These are phyloP conservation scores for Naganishia kalamii DNA, from an alignment of 768 basidiomycete genomes.

Conservation along the genomic window DNA sequence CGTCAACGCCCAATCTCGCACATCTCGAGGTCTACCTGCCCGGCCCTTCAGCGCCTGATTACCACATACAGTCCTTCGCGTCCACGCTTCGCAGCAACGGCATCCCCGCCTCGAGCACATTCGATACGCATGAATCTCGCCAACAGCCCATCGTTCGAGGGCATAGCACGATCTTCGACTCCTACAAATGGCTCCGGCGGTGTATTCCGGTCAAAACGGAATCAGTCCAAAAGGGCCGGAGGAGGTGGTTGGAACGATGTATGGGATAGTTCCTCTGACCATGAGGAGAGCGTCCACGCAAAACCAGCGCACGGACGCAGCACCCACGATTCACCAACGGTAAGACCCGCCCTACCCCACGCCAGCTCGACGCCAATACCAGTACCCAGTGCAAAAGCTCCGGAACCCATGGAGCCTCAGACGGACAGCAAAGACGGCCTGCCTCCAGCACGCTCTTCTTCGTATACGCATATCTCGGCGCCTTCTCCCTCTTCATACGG, in stretches of 20 bases:
- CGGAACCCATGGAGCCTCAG: no score
- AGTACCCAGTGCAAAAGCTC: not conserved
- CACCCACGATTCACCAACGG: constrained; percentile 1
- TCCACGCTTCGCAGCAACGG: not conserved
- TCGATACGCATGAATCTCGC: not conserved
- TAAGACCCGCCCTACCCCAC: constrained; percentile 13
- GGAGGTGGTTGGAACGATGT: constrained; percentile 39
- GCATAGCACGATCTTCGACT: not conserved
- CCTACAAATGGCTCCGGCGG: not conserved
- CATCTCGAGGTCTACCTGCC: no score
- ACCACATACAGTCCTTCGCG: no score
- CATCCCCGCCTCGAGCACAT: not conserved
- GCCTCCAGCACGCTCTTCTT: constrained; percentile 10
- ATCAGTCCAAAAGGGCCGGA: constrained; percentile 6
- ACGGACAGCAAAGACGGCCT: no score
- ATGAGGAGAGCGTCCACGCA: constrained; percentile 23
- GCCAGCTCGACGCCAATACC: not conserved
- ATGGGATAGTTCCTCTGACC: constrained; percentile 43
- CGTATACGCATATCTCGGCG: constrained; percentile 17
- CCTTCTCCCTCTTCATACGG: constrained; percentile 16
- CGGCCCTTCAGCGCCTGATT: no score
- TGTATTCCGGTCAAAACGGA: not conserved
- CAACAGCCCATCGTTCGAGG: not conserved
- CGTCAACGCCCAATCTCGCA: no score
- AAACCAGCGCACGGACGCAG: not conserved